Percentiles rank a stretch among this genome's conserved stretches.
Conservation (phyloP, 164 flowering plant genomes). For the Magnolia kwangsiensis region DNA sequence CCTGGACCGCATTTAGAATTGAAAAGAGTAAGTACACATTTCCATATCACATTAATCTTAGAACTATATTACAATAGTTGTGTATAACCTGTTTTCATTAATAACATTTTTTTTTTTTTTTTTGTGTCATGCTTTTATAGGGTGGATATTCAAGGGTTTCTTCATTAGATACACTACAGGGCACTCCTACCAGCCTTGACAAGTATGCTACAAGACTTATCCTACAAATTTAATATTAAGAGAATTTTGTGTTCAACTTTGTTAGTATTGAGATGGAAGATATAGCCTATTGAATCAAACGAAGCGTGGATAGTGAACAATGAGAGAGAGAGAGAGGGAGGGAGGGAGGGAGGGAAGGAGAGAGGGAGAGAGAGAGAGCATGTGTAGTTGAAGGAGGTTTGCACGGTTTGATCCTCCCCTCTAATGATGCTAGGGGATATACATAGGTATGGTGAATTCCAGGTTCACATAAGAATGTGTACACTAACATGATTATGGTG, state of each 20-base stretch:
- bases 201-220: slow-evolving; percentile 35
- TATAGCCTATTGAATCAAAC: neutral
- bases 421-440: no score
- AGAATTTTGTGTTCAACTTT: neutral
- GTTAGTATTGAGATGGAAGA: neutral
- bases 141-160: slow-evolving; percentile 59
- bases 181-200: slow-evolving; percentile 35
- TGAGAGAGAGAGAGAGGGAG: no score
- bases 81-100: neutral
- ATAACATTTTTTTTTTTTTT: neutral
- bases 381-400: no score
- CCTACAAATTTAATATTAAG: neutral
- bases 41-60: neutral
- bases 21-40: slow-evolving; percentile 59
- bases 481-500: no score
- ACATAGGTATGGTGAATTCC: no score
- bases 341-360: no score
- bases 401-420: no score
- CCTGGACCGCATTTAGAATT: slow-evolving; percentile 93
- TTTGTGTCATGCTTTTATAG: slow-evolving; percentile 31
- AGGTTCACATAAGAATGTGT: no score
- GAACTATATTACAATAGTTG: neutral
- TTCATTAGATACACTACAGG: slow-evolving; percentile 51
- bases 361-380: no score
- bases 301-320: neutral